Evolutionary conservation across 192 early-diverging fungal species (phyloP).

Genomic region (Podila horticola): DNA sequence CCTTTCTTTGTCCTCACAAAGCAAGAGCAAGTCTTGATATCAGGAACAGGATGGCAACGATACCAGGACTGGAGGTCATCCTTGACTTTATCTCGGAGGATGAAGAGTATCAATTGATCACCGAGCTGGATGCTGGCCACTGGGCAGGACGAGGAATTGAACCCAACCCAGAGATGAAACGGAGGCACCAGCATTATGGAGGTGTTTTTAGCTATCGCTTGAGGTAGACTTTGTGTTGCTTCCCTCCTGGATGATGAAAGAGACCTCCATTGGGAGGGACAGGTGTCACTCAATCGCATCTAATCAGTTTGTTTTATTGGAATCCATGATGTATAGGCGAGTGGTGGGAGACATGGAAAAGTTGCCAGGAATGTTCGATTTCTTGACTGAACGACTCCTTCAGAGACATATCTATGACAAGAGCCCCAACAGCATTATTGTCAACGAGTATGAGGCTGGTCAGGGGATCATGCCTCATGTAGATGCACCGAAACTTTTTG

Average conservation of each 20-base stretch:
- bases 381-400: constrained; percentile 57
- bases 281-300: neutral
- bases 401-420: constrained; percentile 48
- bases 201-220: constrained; percentile 70
- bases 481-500: constrained; percentile 71
- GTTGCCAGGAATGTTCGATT: constrained; percentile 59
- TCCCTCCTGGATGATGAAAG: neutral
- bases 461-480: constrained; percentile 68
- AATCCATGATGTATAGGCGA: constrained; percentile 41
- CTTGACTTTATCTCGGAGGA: constrained; percentile 57
- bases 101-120: constrained; percentile 60
- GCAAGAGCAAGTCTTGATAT: neutral
- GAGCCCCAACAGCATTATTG: constrained; percentile 62
- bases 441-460: constrained; percentile 75
- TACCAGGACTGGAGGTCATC: constrained; percentile 55
- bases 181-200: constrained; percentile 79
- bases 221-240: constrained; percentile 40
- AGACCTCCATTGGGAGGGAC: neutral
- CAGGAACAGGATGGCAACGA: neutral
- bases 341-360: constrained; percentile 62
- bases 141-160: constrained; percentile 70
- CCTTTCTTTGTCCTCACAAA: neutral
- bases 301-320: neutral
- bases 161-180: constrained; percentile 73
- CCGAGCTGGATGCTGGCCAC: constrained; percentile 43